Conservation (phyloP, 331 rosid genomes). For the Quercus tomentella region DNA sequence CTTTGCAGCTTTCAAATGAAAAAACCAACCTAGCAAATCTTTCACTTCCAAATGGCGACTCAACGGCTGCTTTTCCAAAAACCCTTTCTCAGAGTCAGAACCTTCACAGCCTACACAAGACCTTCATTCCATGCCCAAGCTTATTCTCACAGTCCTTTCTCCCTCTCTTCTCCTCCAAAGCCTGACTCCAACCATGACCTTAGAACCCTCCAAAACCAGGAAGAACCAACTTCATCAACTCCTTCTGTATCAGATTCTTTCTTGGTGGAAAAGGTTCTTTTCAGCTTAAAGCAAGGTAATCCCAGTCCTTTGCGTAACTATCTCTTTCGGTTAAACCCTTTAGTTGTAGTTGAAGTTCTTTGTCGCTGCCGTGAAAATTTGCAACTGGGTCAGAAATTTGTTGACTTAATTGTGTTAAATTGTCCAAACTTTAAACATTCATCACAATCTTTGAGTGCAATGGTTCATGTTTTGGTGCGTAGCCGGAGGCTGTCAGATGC, state of each 20-base stretch:
- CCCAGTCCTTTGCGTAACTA: conserved; percentile 24
- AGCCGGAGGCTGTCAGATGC: conserved; percentile 60
- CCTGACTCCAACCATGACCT: not conserved
- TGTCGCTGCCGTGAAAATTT: conserved; percentile 36
- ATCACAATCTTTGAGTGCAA: conserved; percentile 43
- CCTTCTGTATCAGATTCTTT: conserved; percentile 31
- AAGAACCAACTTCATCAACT: conserved; percentile 18
- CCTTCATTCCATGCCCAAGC: not conserved
- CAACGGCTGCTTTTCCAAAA: not conserved
- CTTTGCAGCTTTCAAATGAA: no score
- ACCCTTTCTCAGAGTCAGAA: not conserved
- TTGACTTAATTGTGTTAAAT: conserved; percentile 21
- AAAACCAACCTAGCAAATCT: no score
- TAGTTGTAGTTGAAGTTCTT: conserved; percentile 47
- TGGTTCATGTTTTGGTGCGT: conserved; percentile 52
- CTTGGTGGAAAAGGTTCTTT: conserved; percentile 50
- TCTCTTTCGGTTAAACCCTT: conserved; percentile 38
- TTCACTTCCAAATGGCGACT: conserved; percentile 17
- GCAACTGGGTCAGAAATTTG: conserved; percentile 32
- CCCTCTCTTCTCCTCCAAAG: conserved; percentile 1
- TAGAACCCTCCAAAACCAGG: conserved; percentile 2
- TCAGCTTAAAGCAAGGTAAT: conserved; percentile 47
- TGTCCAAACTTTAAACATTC: conserved; percentile 53
- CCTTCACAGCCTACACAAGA: not conserved
- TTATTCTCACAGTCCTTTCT: not conserved